Percentiles rank a stretch among this genome's conserved stretches.
These are phyloP conservation scores for Aspergillus versicolor DNA, from an alignment of 2,329 filamentous ascomycete genomes.

Conservation along the genomic window DNA sequence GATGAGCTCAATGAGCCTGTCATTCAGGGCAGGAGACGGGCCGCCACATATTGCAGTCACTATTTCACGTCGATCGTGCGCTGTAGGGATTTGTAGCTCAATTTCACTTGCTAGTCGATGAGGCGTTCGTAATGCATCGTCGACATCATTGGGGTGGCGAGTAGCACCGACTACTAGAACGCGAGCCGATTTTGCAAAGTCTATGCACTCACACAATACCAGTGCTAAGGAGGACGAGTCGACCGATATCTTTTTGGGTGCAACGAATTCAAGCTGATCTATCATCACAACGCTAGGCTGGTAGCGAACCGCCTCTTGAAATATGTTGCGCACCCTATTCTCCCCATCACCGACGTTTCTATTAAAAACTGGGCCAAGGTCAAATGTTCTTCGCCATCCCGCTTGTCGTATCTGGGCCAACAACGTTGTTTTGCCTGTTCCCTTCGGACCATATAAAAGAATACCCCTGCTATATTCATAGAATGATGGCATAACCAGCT, in stretches of 20 bases:
- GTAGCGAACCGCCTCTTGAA: slow-evolving; percentile 65
- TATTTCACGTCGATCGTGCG: slow-evolving; percentile 69
- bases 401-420: slow-evolving; percentile 66
- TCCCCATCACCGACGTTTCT: slow-evolving; percentile 45
- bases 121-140: slow-evolving; percentile 63
- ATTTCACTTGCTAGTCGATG: slow-evolving; percentile 68
- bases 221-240: slow-evolving; percentile 37
- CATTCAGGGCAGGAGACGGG: slow-evolving; percentile 49
- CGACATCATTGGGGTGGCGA: slow-evolving; percentile 70
- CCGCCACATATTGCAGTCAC: slow-evolving; percentile 57
- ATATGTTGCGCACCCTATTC: slow-evolving; percentile 63
- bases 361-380: slow-evolving; percentile 33
- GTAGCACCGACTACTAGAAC: slow-evolving; percentile 76
- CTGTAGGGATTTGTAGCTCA: slow-evolving; percentile 74
- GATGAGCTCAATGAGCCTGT: slow-evolving; percentile 58
- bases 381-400: slow-evolving; percentile 69
- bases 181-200: slow-evolving; percentile 45
- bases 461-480: slow-evolving; percentile 56
- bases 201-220: slow-evolving; percentile 42
- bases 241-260: slow-evolving; percentile 58
- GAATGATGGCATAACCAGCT: slow-evolving; percentile 40
- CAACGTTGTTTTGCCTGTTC: slow-evolving; percentile 80
- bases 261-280: slow-evolving; percentile 71
- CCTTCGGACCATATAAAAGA: slow-evolving; percentile 75
- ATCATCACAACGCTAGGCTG: slow-evolving; percentile 78